phyloP scores from a whole-genome alignment of 768 basidiomycete genomes.

The Amyloporia xantha region DNA sequence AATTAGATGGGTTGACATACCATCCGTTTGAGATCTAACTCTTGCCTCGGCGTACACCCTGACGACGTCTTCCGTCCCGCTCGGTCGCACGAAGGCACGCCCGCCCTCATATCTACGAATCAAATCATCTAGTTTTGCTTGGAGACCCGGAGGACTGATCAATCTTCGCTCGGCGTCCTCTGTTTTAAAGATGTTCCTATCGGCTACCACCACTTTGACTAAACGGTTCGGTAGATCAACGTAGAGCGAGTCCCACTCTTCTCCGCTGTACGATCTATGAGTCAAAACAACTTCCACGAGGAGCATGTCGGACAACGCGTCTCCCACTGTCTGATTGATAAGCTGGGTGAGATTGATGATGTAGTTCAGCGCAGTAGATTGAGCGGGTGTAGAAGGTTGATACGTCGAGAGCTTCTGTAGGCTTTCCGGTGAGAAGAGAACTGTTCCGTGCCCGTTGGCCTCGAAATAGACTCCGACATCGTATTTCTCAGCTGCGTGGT shows the following conservation, averaged over 20 bases:
- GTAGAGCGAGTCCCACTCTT: slow-evolving; percentile 92
- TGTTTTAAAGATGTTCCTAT: slow-evolving; percentile 81
- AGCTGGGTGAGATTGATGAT: slow-evolving; percentile 72
- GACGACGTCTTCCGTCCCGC: slow-evolving; percentile 97
- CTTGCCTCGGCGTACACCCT: slow-evolving; percentile 94
- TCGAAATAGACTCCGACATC: slow-evolving; percentile 99
- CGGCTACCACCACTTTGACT: slow-evolving; percentile 84
- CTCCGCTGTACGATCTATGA: slow-evolving; percentile 76
- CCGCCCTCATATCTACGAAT: slow-evolving; percentile 76
- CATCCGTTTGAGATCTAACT: slow-evolving; percentile 68
- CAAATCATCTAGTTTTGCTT: slow-evolving; percentile 75
- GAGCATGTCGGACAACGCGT: slow-evolving; percentile 93
- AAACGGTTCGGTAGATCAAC: slow-evolving; percentile 90
- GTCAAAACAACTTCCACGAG: slow-evolving; percentile 90
- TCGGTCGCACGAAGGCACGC: slow-evolving; percentile 90
- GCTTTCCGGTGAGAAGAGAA: slow-evolving; percentile 81
- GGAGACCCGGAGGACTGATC: slow-evolving; percentile 72
- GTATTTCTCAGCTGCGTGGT: slow-evolving; percentile 93
- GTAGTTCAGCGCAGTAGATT: slow-evolving; percentile 72
- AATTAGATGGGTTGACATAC: slow-evolving; percentile 38
- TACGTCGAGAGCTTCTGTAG: slow-evolving; percentile 52
- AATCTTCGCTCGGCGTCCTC: slow-evolving; percentile 91
- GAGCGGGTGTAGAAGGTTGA: slow-evolving; percentile 75
- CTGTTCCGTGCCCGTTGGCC: slow-evolving; percentile 98
- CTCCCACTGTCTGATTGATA: slow-evolving; percentile 98